Evolutionary conservation across 129 eudicot species (phyloP).

Genomic region (Gnaphalium uliginosum): DNA sequence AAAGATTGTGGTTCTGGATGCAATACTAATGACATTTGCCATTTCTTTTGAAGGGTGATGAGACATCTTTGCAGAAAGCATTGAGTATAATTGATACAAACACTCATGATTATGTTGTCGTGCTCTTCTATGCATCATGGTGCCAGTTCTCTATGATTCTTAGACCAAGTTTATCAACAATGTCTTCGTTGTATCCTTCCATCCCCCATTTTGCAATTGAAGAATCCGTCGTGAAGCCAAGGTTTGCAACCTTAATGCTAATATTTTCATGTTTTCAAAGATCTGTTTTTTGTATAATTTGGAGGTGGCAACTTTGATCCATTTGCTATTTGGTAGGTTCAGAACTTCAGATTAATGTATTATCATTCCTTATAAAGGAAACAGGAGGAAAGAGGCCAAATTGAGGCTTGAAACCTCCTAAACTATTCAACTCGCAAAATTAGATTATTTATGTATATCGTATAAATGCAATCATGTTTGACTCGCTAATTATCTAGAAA

Average conservation of each 20-base stretch:
- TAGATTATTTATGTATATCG: not conserved
- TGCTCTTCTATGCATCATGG: conserved; percentile 89
- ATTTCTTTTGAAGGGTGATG: conserved; percentile 62
- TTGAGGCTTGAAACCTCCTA: not conserved
- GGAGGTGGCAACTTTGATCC: not conserved
- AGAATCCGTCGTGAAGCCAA: conserved; percentile 70
- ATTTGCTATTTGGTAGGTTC: conserved; percentile 3
- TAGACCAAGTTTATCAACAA: conserved; percentile 58
- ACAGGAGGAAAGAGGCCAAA: not conserved
- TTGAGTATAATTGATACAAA: conserved; percentile 47
- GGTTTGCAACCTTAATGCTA: conserved; percentile 47
- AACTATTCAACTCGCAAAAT: not conserved
- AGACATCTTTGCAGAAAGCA: conserved; percentile 67
- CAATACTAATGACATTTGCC: conserved; percentile 22
- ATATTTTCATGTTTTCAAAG: not conserved
- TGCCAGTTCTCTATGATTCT: conserved; percentile 76
- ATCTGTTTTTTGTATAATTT: not conserved
- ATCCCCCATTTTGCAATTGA: conserved; percentile 82
- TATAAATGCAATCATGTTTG: not conserved
- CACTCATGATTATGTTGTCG: conserved; percentile 55
- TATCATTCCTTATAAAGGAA: not conserved
- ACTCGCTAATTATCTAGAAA: not conserved
- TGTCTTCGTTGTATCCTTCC: conserved; percentile 70
- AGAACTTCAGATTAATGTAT: not conserved
- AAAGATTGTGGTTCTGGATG: not conserved